phyloP scores from a whole-genome alignment of 208 protist species.

The Crithidia fasciculata region DNA sequence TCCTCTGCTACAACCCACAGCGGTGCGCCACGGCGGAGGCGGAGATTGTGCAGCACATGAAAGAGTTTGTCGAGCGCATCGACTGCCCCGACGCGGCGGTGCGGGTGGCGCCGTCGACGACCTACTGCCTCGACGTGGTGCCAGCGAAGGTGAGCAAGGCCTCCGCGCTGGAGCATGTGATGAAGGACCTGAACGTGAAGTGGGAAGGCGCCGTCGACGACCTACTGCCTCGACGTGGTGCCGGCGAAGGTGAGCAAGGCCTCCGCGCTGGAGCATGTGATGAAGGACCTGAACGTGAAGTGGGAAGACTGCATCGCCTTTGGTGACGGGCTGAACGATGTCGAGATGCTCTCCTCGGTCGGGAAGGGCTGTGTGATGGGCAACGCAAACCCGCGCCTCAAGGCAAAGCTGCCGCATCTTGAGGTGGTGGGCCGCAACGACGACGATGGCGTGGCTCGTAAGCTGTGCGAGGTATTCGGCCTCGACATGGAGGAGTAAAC shows the following conservation, averaged over 20 bases:
- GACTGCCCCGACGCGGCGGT: conserved; percentile 27
- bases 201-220: conserved; percentile 51
- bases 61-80: conserved; percentile 29
- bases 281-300: conserved; percentile 49
- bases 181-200: conserved; percentile 49
- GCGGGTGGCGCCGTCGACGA: conserved; percentile 53
- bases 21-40: conserved; percentile 39
- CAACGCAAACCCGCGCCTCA: conserved; percentile 61
- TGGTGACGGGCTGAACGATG: conserved; percentile 77
- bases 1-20: conserved; percentile 61
- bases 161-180: conserved; percentile 56
- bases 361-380: conserved; percentile 79
- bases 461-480: conserved; percentile 66
- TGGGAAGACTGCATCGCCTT: conserved; percentile 69
- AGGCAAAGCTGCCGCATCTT: conserved; percentile 58
- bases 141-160: conserved; percentile 66
- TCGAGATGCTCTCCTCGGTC: conserved; percentile 58
- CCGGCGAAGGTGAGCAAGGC: conserved; percentile 66
- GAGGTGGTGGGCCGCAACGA: conserved; percentile 67
- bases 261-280: conserved; percentile 56
- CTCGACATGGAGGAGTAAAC: conserved; percentile 16
- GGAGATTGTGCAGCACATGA: conserved; percentile 39
- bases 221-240: conserved; percentile 68
- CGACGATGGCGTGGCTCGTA: conserved; percentile 71
- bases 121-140: conserved; percentile 68